Conservation (phyloP, 768 basidiomycete genomes). For the Pholiota molesta region DNA sequence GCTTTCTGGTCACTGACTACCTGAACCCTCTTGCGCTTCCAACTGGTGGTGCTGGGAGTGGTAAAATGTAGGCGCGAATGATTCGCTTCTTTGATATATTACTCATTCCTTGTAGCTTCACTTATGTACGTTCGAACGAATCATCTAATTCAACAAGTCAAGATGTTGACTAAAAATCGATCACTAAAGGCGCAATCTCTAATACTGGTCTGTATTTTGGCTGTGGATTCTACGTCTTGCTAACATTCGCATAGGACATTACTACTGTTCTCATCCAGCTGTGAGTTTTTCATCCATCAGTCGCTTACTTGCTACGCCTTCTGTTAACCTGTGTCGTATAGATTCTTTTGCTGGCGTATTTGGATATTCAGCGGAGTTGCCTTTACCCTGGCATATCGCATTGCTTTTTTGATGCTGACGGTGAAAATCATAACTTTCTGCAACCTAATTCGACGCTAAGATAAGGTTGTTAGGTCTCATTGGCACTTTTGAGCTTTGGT, state of each 20-base stretch:
- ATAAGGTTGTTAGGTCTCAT: too few relatives aligned
- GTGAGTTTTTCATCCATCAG: background rate
- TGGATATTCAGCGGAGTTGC: conserved; percentile 13
- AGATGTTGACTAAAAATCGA: background rate
- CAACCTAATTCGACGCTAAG: too few relatives aligned
- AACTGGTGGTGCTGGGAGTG: conserved; percentile 18
- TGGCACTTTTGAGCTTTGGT: too few relatives aligned
- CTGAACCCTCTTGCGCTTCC: conserved; percentile 13
- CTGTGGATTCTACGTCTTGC: background rate
- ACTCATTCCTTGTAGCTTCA: conserved; percentile 6
- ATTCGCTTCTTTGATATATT: background rate
- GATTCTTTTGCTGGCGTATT: conserved; percentile 22
- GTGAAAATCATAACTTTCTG: background rate
- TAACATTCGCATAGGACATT: background rate
- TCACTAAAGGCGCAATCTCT: conserved; percentile 12
- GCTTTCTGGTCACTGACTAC: conserved; percentile 17
- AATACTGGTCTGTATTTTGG: conserved; percentile 9
- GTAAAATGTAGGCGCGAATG: conserved; percentile 11
- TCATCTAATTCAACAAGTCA: background rate
- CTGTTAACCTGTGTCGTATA: background rate
- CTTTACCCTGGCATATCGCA: conserved; percentile 6
- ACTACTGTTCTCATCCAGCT: conserved; percentile 5
- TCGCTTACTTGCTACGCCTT: background rate
- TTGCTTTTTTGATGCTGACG: conserved; percentile 9
- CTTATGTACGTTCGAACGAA: conserved; percentile 10